These are phyloP conservation scores for Eucalyptus curtisii DNA, from an alignment of 345 rosid genomes.

Conservation along the genomic window DNA sequence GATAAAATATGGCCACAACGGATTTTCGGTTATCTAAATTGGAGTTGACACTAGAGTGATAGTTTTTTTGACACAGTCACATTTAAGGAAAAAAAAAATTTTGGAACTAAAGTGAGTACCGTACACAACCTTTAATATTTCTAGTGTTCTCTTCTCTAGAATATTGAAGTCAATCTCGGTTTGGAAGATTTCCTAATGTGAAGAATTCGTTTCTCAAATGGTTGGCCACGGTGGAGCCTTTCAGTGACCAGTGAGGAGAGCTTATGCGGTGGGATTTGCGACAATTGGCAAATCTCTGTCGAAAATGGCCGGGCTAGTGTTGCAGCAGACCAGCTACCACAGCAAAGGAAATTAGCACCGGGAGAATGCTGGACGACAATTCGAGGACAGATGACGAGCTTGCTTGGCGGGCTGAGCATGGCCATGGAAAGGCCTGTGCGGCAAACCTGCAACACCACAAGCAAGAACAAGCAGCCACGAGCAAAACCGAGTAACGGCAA, in stretches of 20 bases:
- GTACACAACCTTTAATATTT: rapidly evolving
- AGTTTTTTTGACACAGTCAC: rapidly evolving
- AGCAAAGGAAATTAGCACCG: too few species aligned
- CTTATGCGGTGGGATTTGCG: too few species aligned
- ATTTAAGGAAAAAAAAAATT: too few species aligned
- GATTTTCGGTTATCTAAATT: rapidly evolving
- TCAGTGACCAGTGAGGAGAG: rapidly evolving
- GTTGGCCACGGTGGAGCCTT: too few species aligned
- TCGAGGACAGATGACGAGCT: neutral
- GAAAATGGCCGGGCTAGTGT: neutral
- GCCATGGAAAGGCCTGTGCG: neutral
- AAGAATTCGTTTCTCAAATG: too few species aligned
- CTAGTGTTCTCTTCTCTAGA: too few species aligned
- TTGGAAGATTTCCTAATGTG: too few species aligned
- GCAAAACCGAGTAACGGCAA: neutral
- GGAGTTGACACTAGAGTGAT: too few species aligned
- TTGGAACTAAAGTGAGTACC: rapidly evolving
- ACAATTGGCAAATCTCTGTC: too few species aligned
- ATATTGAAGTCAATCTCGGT: too few species aligned
- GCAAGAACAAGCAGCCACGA: neutral
- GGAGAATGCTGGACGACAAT: neutral
- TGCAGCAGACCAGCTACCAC: neutral
- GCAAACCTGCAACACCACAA: neutral
- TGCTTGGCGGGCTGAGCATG: neutral
- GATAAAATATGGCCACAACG: rapidly evolving